Evolutionary conservation across 2,329 filamentous ascomycete species (phyloP).

Genomic region (Fusarium subtropicale): DNA sequence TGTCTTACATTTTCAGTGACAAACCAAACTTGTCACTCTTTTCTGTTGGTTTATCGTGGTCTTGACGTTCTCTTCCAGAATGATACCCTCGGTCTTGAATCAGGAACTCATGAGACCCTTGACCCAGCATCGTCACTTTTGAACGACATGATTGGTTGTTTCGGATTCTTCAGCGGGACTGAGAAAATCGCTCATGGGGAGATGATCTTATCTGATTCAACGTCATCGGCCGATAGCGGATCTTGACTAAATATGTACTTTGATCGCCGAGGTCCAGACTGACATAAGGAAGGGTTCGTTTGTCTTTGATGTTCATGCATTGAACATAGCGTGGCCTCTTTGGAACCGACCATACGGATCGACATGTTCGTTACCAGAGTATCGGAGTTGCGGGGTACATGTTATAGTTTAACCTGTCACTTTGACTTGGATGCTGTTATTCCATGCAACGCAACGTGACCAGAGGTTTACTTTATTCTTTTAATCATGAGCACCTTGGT

Average conservation of each 20-base stretch:
- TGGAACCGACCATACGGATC: conserved; percentile 10
- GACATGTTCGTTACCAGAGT: conserved; percentile 51
- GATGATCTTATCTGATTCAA: conserved; percentile 35
- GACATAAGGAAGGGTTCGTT: neutral
- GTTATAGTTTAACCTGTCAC: conserved; percentile 51
- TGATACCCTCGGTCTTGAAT: conserved; percentile 22
- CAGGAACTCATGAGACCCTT: conserved; percentile 33
- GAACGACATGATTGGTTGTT: neutral
- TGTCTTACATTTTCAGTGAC: neutral
- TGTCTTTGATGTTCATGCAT: neutral
- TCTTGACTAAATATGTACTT: neutral
- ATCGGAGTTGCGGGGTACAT: conserved; percentile 51
- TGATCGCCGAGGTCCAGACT: conserved; percentile 4
- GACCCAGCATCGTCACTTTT: neutral
- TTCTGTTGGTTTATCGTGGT: neutral
- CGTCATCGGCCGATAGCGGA: conserved; percentile 32
- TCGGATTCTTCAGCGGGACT: neutral
- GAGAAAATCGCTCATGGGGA: conserved; percentile 40
- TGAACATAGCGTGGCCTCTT: conserved; percentile 48
- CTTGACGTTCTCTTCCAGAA: neutral
- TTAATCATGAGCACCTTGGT: too few species aligned
- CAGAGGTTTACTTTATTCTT: neutral
- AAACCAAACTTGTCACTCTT: too few species aligned
- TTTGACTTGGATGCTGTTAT: conserved; percentile 48
- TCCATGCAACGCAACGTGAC: conserved; percentile 37